Conservation (phyloP, 345 rosid genomes). For the Erysimum cheiranthoides region DNA sequence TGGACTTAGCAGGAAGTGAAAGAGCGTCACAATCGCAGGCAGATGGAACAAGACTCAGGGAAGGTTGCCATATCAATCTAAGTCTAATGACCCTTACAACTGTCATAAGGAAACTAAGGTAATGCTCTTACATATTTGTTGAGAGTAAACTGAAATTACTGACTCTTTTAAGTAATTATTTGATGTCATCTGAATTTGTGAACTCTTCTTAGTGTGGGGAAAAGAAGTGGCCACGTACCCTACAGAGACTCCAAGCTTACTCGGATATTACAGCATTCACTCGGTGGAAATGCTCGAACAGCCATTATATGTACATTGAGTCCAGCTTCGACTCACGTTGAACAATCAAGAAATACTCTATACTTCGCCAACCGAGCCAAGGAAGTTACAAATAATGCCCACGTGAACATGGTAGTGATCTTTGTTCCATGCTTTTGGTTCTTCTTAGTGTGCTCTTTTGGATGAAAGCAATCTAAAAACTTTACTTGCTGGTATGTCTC, state of each 20-base stretch:
- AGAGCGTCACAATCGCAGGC: constrained; percentile 97
- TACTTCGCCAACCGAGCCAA: constrained; percentile 96
- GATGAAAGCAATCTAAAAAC: constrained; percentile 9
- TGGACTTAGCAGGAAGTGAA: constrained; percentile 99
- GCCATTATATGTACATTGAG: constrained; percentile 97
- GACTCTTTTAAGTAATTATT: neutral
- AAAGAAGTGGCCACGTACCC: constrained; percentile 93
- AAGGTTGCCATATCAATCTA: constrained; percentile 99
- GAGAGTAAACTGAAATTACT: neutral
- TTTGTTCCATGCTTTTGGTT: constrained; percentile 21
- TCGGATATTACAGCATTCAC: constrained; percentile 96
- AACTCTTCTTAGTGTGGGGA: constrained; percentile 71
- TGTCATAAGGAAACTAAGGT: constrained; percentile 98
- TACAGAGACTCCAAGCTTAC: constrained; percentile 99
- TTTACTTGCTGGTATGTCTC: neutral
- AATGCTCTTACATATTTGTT: constrained; percentile 29
- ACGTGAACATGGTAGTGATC: constrained; percentile 88
- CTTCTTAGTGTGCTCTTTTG: constrained; percentile 13
- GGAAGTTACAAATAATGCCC: constrained; percentile 99
- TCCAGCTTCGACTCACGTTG: constrained; percentile 88
- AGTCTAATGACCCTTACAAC: constrained; percentile 99
- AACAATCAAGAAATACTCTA: constrained; percentile 97
- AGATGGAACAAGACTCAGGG: constrained; percentile 95
- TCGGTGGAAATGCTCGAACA: constrained; percentile 99
- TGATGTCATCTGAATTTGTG: constrained; percentile 23